A percentile compares a stretch with the other conserved stretches of the same genome.
phyloP scores from a whole-genome alignment of 441 rosid genomes.

The Theobroma grandiflorum region DNA sequence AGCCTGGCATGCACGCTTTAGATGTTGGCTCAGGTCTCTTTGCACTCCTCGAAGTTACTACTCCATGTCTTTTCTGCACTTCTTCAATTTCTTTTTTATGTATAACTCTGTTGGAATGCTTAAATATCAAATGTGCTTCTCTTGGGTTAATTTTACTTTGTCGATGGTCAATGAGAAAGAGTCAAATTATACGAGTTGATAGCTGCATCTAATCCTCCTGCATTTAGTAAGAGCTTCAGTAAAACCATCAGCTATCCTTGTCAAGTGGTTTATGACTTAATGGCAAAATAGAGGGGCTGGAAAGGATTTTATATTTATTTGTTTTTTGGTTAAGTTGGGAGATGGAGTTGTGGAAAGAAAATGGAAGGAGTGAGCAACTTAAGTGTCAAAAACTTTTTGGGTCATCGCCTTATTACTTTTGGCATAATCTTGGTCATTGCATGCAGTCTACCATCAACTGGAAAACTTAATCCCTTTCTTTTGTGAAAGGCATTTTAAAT shows the following conservation, averaged over 20 bases:
- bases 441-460: background rate
- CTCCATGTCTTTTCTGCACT: background rate
- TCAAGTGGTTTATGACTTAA: background rate
- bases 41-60: background rate
- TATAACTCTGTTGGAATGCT: conserved; percentile 3
- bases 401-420: background rate
- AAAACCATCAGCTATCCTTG: background rate
- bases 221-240: background rate
- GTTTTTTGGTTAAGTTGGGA: background rate
- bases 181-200: background rate
- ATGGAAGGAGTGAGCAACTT: background rate
- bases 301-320: background rate
- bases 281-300: background rate
- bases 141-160: background rate
- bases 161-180: background rate
- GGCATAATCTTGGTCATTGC: background rate
- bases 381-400: background rate
- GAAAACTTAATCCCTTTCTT: background rate
- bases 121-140: background rate
- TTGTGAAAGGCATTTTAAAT: conserved; percentile 16
- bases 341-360: background rate
- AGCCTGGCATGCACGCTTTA: conserved; percentile 90
- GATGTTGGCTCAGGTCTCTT: conserved; percentile 92
- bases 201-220: background rate
- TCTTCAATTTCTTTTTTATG: background rate